These are phyloP conservation scores for Rhododendron vialii DNA, from an alignment of 148 eudicot species.

Conservation along the genomic window DNA sequence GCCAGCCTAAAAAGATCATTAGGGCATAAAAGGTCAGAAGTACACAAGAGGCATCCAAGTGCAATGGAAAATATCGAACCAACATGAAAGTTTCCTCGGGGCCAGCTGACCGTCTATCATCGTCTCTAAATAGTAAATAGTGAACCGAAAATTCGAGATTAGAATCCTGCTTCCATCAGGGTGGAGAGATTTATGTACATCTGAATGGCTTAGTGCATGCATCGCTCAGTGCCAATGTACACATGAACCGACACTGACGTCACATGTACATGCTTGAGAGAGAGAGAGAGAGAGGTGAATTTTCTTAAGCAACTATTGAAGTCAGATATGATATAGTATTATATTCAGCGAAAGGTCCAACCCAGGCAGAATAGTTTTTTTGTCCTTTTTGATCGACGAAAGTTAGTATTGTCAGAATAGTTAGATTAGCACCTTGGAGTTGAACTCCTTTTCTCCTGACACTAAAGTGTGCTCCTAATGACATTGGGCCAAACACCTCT, in stretches of 20 bases:
- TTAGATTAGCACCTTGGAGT: neutral
- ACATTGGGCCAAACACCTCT: neutral
- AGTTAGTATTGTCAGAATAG: neutral
- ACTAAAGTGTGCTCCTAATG: neutral
- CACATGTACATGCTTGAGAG: neutral
- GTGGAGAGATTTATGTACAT: neutral
- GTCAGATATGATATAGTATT: neutral
- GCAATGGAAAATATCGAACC: neutral
- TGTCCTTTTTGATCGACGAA: too few species aligned
- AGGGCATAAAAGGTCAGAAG: conserved; percentile 13
- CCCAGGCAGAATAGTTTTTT: neutral
- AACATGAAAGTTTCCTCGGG: neutral
- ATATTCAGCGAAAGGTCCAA: neutral
- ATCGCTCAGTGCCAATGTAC: neutral
- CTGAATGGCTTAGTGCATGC: neutral
- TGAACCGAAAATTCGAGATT: neutral
- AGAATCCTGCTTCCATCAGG: neutral
- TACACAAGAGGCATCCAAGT: conserved; percentile 11
- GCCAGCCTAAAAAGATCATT: conserved; percentile 67
- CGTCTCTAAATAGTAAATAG: neutral
- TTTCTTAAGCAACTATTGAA: neutral
- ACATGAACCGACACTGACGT: neutral
- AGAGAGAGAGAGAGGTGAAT: neutral
- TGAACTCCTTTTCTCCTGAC: neutral
- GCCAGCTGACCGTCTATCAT: neutral